phyloP scores from a whole-genome alignment of 179 eudicot species.

The Vitellaria paradoxa region DNA sequence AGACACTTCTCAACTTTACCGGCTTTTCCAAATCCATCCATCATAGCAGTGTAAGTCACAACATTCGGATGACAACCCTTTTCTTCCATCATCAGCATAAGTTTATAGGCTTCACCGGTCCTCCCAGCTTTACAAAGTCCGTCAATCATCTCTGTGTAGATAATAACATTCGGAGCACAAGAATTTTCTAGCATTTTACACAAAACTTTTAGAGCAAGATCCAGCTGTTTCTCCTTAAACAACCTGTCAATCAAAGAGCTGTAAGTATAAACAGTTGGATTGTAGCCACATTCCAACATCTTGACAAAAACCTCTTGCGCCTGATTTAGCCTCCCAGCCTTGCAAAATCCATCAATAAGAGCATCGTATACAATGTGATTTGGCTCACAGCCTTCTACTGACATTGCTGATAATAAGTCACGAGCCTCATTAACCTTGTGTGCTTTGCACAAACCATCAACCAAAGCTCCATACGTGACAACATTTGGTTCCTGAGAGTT shows the following conservation, averaged over 20 bases:
- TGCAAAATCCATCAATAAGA: slow-evolving; percentile 90
- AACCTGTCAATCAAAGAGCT: slow-evolving; percentile 73
- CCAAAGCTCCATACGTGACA: slow-evolving; percentile 81
- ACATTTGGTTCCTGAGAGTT: slow-evolving; percentile 59
- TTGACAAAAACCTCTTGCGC: slow-evolving; percentile 63
- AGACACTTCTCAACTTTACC: slow-evolving; percentile 71
- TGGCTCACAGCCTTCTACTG: slow-evolving; percentile 71
- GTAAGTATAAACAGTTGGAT: slow-evolving; percentile 63
- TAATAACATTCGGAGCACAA: slow-evolving; percentile 78
- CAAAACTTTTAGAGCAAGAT: slow-evolving; percentile 70
- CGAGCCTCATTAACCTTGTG: slow-evolving; percentile 72
- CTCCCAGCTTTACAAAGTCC: slow-evolving; percentile 90
- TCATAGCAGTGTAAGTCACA: slow-evolving; percentile 88
- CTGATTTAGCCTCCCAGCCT: slow-evolving; percentile 78
- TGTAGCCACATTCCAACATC: slow-evolving; percentile 74
- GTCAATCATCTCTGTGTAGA: slow-evolving; percentile 86
- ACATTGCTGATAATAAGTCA: slow-evolving; percentile 66
- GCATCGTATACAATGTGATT: slow-evolving; percentile 90
- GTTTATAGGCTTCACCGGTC: slow-evolving; percentile 79
- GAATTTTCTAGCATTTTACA: slow-evolving; percentile 80
- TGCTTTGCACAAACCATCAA: slow-evolving; percentile 89
- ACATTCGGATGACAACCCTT: slow-evolving; percentile 89
- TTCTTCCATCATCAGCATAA: slow-evolving; percentile 85
- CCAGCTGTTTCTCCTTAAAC: slow-evolving; percentile 82
- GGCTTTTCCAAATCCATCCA: slow-evolving; percentile 82